Evolutionary conservation across 2,329 filamentous ascomycete genomes (phyloP).

Genomic region (Cladobotryum mycophilum): DNA sequence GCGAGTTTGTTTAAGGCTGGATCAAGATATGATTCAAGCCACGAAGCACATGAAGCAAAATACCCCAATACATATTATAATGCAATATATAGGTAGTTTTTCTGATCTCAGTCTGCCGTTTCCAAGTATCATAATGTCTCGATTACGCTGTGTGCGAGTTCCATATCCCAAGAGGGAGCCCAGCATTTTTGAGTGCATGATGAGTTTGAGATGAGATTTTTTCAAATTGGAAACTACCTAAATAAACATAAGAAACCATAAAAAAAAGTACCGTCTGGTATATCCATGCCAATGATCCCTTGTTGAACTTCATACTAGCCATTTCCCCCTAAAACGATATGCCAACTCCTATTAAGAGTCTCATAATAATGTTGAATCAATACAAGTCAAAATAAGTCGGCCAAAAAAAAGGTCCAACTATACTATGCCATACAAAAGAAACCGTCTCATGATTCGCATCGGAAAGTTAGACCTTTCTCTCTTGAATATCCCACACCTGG

Average conservation of each 20-base stretch:
- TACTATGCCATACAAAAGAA: too few relatives aligned
- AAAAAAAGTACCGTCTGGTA: too few relatives aligned
- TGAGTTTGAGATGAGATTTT: too few relatives aligned
- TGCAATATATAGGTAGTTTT: conserved; percentile 1
- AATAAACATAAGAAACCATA: too few relatives aligned
- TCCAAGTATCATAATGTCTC: too few relatives aligned
- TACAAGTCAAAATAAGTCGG: background rate
- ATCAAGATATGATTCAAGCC: conserved; percentile 6
- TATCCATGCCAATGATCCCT: background rate
- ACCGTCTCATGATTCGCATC: background rate
- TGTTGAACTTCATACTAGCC: too few relatives aligned
- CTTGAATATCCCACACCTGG: conserved; percentile 27
- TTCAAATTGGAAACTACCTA: too few relatives aligned
- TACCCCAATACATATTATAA: conserved; percentile 11
- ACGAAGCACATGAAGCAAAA: conserved; percentile 10
- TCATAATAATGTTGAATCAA: conserved; percentile 2
- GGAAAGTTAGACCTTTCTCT: conserved; percentile 8
- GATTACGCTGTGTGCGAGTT: too few relatives aligned
- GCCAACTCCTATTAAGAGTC: background rate
- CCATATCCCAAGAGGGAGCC: too few relatives aligned
- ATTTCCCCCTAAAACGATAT: background rate
- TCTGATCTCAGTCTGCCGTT: too few relatives aligned
- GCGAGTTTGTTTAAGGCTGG: background rate
- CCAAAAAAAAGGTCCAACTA: background rate
- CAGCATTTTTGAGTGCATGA: too few relatives aligned